phyloP scores from a whole-genome alignment of 2,329 filamentous ascomycete genomes.

The Pseudocercospora crystallina region DNA sequence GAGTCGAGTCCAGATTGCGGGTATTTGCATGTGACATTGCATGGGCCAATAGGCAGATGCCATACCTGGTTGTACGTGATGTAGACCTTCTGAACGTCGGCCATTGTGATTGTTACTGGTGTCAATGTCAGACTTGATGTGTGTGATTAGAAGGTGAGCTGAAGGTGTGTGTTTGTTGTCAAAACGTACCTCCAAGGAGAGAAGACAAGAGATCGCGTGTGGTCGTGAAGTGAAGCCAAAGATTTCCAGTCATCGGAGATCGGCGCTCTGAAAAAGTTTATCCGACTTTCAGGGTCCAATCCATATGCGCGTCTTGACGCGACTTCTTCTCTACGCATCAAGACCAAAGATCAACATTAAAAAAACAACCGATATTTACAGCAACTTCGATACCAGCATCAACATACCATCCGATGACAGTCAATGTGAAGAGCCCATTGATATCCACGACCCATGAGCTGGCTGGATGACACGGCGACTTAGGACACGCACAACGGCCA shows the following conservation, averaged over 20 bases:
- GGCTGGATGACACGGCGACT: too few relatives aligned
- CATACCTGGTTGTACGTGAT: constrained; percentile 28
- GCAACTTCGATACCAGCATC: too few relatives aligned
- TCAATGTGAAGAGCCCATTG: too few relatives aligned
- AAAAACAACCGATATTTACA: too few relatives aligned
- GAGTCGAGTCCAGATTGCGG: background rate
- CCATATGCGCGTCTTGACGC: background rate
- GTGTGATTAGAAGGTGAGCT: background rate
- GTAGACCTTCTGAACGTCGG: constrained; percentile 23
- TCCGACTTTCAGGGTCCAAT: background rate
- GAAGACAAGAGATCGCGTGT: background rate
- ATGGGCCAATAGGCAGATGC: background rate
- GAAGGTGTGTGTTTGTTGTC: too few relatives aligned
- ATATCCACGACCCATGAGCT: background rate
- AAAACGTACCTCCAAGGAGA: background rate
- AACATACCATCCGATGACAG: too few relatives aligned
- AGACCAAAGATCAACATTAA: too few relatives aligned
- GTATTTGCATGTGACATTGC: background rate
- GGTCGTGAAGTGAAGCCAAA: background rate
- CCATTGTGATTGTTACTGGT: constrained; percentile 12
- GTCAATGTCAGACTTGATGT: background rate
- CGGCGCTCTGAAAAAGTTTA: background rate
- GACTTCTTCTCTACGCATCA: background rate
- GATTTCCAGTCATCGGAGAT: background rate
- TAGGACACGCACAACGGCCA: too few relatives aligned